These are phyloP conservation scores for Alternaria postmessia DNA, from an alignment of 2,329 filamentous ascomycete species.

Conservation along the genomic window DNA sequence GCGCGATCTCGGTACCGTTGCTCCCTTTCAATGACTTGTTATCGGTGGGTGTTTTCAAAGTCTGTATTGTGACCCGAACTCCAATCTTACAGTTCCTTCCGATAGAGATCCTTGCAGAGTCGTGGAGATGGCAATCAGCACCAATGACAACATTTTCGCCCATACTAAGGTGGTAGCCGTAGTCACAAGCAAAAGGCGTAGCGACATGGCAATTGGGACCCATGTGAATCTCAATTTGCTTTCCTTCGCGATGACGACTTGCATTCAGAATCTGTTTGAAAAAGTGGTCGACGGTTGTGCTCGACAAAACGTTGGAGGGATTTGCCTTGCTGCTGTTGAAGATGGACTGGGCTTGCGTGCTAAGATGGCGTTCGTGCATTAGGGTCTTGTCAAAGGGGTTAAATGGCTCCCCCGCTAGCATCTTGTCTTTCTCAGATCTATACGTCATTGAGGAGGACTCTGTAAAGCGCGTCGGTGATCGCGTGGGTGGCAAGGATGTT, in stretches of 20 bases:
- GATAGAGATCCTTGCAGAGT: conserved; percentile 83
- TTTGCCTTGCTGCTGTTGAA: conserved; percentile 88
- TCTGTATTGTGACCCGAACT: conserved; percentile 86
- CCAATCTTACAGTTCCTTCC: conserved; percentile 76
- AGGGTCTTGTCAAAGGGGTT: conserved; percentile 81
- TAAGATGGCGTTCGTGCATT: conserved; percentile 83
- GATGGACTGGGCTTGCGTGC: conserved; percentile 79
- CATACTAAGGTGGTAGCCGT: conserved; percentile 92
- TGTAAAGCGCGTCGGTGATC: conserved; percentile 35
- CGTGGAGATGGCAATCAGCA: conserved; percentile 83
- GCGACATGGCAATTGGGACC: conserved; percentile 83
- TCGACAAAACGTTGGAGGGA: conserved; percentile 70
- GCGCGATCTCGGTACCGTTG: conserved; percentile 74
- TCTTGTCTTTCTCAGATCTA: conserved; percentile 84
- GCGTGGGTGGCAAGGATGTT: conserved; percentile 29
- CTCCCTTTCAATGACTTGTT: conserved; percentile 76
- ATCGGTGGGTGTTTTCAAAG: conserved; percentile 75
- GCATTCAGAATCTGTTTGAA: conserved; percentile 77
- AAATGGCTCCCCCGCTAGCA: conserved; percentile 82
- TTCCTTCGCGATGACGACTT: conserved; percentile 48
- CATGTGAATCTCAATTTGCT: conserved; percentile 61
- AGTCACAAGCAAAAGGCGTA: conserved; percentile 89
- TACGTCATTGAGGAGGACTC: conserved; percentile 42
- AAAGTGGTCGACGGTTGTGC: conserved; percentile 71
- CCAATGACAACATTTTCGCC: conserved; percentile 86